Evolutionary conservation across 1,284 basidiomycete species (phyloP).

Genomic region (Tetrapyrgos nigripes): DNA sequence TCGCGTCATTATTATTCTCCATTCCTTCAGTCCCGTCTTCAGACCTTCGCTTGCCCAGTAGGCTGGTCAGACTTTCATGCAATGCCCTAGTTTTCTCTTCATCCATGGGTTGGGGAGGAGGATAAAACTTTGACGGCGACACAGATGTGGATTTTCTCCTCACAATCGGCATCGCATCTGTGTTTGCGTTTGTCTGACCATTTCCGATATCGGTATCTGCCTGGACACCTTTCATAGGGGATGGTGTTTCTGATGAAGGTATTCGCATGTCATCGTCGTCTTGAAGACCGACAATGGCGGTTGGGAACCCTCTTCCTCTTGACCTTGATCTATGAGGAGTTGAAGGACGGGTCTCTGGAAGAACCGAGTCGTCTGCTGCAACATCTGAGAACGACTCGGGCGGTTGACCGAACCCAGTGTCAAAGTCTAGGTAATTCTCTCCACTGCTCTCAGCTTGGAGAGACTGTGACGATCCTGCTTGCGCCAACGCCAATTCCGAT

Average conservation of each 20-base stretch:
- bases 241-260: slow-evolving; percentile 68
- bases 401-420: slow-evolving; percentile 17
- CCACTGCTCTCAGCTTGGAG: slow-evolving; percentile 4
- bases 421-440: not conserved
- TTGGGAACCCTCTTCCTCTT: not conserved
- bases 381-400: not conserved
- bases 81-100: slow-evolving; percentile 55
- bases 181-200: slow-evolving; percentile 13
- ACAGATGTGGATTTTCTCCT: slow-evolving; percentile 29
- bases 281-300: not conserved
- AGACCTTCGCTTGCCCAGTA: slow-evolving; percentile 68
- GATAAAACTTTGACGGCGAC: slow-evolving; percentile 40
- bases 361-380: not conserved
- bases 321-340: not conserved
- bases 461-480: not conserved
- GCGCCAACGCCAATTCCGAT: not conserved
- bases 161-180: slow-evolving; percentile 4
- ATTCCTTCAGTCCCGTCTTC: slow-evolving; percentile 37
- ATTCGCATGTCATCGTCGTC: slow-evolving; percentile 37
- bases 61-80: slow-evolving; percentile 66
- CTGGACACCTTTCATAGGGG: slow-evolving; percentile 50
- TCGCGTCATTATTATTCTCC: slow-evolving; percentile 34
- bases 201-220: slow-evolving; percentile 26
- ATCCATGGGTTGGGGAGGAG: slow-evolving; percentile 38
- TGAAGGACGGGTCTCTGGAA: slow-evolving; percentile 3